Percentiles rank a stretch among this genome's conserved stretches.
These are phyloP conservation scores for Tremella yokohamensis DNA, from an alignment of 768 basidiomycete species.

Conservation along the genomic window DNA sequence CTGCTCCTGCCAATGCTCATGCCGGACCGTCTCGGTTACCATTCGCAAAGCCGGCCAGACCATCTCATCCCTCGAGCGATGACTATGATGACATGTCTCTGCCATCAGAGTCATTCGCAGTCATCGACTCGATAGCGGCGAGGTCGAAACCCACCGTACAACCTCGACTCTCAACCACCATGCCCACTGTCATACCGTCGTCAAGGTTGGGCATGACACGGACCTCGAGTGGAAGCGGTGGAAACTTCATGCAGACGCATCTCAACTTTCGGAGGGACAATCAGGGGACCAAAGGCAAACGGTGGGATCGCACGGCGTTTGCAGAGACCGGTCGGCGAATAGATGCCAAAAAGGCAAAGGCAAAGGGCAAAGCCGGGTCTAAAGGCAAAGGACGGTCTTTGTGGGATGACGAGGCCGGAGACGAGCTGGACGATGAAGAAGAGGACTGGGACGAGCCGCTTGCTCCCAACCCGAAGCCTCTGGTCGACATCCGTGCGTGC, in stretches of 20 bases:
- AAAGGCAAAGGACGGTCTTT: slow-evolving; percentile 37
- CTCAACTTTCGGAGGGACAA: slow-evolving; percentile 42
- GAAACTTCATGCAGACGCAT: slow-evolving; percentile 37
- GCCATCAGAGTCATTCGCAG: slow-evolving; percentile 1
- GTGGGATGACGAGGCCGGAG: slow-evolving; percentile 41
- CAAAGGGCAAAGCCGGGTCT: slow-evolving; percentile 59
- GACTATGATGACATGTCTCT: slow-evolving; percentile 19
- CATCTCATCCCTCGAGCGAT: slow-evolving; percentile 16
- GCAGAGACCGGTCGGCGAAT: slow-evolving; percentile 67
- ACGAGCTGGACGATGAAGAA: slow-evolving; percentile 56
- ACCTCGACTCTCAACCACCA: neutral
- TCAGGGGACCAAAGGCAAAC: slow-evolving; percentile 57
- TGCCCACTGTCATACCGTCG: slow-evolving; percentile 13
- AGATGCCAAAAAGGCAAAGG: slow-evolving; percentile 54
- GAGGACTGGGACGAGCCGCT: slow-evolving; percentile 53
- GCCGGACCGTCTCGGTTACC: neutral
- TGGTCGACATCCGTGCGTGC: slow-evolving; percentile 61
- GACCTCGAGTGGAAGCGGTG: slow-evolving; percentile 8
- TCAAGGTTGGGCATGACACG: slow-evolving; percentile 17
- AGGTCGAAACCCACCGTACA: slow-evolving; percentile 4
- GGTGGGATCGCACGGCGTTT: slow-evolving; percentile 86
- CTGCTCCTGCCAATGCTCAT: neutral
- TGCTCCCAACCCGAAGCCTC: slow-evolving; percentile 80
- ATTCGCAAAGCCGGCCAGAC: neutral
- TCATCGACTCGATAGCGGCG: slow-evolving; percentile 10